These are phyloP conservation scores for Rhinocladiella mackenziei DNA, from an alignment of 2,329 filamentous ascomycete genomes.

Conservation along the genomic window DNA sequence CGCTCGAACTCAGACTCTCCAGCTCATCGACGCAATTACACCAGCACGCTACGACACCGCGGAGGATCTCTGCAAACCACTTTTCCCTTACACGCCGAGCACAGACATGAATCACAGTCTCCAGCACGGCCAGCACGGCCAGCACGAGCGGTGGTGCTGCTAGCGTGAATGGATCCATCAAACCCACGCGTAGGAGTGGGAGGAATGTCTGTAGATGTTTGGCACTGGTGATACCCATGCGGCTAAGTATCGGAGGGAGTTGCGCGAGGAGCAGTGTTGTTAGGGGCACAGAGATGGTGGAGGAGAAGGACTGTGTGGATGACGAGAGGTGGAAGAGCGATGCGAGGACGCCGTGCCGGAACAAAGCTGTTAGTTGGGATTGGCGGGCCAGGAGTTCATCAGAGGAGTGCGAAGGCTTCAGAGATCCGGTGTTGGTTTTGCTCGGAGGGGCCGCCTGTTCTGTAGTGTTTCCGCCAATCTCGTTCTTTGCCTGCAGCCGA, in stretches of 20 bases:
- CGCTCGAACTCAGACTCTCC: constrained; percentile 17
- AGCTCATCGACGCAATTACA: constrained; percentile 48
- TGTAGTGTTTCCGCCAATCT: too few relatives aligned
- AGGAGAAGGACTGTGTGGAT: constrained; percentile 40
- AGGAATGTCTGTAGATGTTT: constrained; percentile 58
- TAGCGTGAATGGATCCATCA: constrained; percentile 66
- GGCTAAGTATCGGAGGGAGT: constrained; percentile 30
- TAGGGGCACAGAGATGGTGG: constrained; percentile 43
- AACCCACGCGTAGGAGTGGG: constrained; percentile 60
- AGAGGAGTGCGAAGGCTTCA: constrained; percentile 32
- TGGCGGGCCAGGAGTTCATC: constrained; percentile 38
- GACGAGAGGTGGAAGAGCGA: constrained; percentile 42
- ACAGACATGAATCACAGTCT: constrained; percentile 57
- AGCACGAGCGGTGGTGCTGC: constrained; percentile 53
- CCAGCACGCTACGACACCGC: constrained; percentile 61
- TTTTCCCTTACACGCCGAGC: constrained; percentile 62
- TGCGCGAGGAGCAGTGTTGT: constrained; percentile 46
- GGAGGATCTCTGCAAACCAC: constrained; percentile 62
- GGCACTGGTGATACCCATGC: constrained; percentile 38
- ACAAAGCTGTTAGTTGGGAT: constrained; percentile 44
- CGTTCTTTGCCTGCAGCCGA: too few relatives aligned
- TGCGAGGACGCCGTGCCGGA: constrained; percentile 42
- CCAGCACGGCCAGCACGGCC: constrained; percentile 52
- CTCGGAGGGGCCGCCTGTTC: too few relatives aligned
- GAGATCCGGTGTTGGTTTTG: constrained; percentile 6